Evolutionary conservation across 2,329 filamentous ascomycete species (phyloP).

Genomic region (Blumeria graminis): DNA sequence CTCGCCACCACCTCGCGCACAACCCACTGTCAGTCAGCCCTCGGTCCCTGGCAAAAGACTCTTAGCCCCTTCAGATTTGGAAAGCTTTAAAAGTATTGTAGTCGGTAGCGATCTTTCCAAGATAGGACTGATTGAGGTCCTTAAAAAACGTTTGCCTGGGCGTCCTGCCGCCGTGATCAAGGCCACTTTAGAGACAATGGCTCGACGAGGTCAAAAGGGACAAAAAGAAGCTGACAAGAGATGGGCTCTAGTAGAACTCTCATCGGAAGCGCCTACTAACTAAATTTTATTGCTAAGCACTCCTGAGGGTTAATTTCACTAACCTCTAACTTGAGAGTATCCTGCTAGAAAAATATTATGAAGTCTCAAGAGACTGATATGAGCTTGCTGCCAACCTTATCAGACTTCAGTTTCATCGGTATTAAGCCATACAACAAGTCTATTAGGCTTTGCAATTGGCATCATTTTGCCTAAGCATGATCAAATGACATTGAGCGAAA

Average conservation of each 20-base stretch:
- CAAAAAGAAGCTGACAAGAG: constrained; percentile 20
- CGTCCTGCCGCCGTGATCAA: constrained; percentile 46
- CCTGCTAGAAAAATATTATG: no score
- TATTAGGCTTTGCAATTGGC: no score
- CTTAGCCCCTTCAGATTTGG: constrained; percentile 9
- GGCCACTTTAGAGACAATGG: constrained; percentile 41
- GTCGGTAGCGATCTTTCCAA: constrained; percentile 49
- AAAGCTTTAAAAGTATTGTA: constrained; percentile 40
- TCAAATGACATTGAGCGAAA: no score
- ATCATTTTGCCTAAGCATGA: no score
- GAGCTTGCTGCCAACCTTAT: no score
- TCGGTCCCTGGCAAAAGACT: constrained; percentile 4
- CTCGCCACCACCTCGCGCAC: background rate
- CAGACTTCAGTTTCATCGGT: no score
- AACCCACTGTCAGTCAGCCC: background rate
- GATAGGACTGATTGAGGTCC: constrained; percentile 44
- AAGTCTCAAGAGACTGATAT: no score
- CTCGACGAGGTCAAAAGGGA: constrained; percentile 28
- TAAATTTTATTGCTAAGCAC: no score
- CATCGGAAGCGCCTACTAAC: no score
- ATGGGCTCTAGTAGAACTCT: constrained; percentile 6
- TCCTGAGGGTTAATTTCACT: no score
- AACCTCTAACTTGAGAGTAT: no score
- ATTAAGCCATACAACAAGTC: no score
- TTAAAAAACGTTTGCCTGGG: constrained; percentile 52